Percentiles rank a stretch among this genome's conserved stretches.
phyloP scores from a whole-genome alignment of 2,329 filamentous ascomycete genomes.

The Ophiocordyceps robertsii region DNA sequence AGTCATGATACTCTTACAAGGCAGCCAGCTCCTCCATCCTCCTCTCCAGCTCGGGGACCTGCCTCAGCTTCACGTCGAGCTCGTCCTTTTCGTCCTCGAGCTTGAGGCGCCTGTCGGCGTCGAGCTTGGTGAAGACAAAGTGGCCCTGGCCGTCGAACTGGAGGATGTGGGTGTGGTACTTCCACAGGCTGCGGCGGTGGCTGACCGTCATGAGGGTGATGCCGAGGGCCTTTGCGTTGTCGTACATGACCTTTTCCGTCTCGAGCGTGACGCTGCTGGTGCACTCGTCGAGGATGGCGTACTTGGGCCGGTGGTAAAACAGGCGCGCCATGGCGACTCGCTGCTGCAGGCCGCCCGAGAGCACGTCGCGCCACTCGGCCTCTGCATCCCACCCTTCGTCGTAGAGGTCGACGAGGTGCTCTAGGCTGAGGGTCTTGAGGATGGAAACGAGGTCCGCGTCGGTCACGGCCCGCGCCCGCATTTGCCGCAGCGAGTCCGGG shows the following conservation, averaged over 20 bases:
- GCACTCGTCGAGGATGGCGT: slow-evolving; percentile 95
- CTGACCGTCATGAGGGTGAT: slow-evolving; percentile 97
- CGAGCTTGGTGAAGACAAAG: slow-evolving; percentile 78
- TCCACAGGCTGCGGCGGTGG: slow-evolving; percentile 85
- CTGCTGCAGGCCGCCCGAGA: slow-evolving; percentile 88
- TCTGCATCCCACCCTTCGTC: slow-evolving; percentile 79
- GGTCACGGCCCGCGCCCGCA: slow-evolving; percentile 71
- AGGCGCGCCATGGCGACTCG: slow-evolving; percentile 91
- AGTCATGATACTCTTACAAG: slow-evolving; percentile 5
- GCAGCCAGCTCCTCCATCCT: slow-evolving; percentile 65
- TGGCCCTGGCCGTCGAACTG: slow-evolving; percentile 94
- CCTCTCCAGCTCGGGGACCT: slow-evolving; percentile 78
- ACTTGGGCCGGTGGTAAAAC: slow-evolving; percentile 86
- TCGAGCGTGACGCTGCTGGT: slow-evolving; percentile 92
- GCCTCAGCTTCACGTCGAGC: slow-evolving; percentile 69
- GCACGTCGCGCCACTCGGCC: slow-evolving; percentile 90
- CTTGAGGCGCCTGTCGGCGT: slow-evolving; percentile 72
- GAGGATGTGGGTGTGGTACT: slow-evolving; percentile 86
- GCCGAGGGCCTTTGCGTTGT: slow-evolving; percentile 79
- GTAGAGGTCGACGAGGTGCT: slow-evolving; percentile 66
- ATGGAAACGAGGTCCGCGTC: slow-evolving; percentile 70
- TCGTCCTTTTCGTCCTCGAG: slow-evolving; percentile 97
- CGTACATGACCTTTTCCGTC: slow-evolving; percentile 93
- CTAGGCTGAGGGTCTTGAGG: slow-evolving; percentile 68
- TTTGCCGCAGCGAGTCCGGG: slow-evolving; percentile 75